phyloP scores from a whole-genome alignment of 1,139 yeast species.

The Suhomyces bribrorum region DNA sequence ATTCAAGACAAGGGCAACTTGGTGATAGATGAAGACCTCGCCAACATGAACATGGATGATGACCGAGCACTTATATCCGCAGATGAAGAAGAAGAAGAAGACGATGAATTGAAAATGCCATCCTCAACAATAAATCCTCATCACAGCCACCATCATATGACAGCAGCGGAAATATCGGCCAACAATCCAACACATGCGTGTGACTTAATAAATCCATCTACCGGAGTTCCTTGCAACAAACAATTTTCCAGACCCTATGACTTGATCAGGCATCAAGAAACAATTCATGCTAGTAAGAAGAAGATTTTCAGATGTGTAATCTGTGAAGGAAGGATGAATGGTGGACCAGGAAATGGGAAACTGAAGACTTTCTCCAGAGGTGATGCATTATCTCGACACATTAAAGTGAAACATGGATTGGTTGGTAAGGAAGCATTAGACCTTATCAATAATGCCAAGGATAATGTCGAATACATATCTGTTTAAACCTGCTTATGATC shows the following conservation, averaged over 20 bases:
- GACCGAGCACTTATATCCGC: constrained; percentile 6
- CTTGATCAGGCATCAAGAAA: constrained; percentile 51
- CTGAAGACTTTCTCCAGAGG: constrained; percentile 54
- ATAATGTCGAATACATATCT: constrained; percentile 64
- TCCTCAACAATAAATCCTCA: neutral
- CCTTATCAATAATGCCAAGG: constrained; percentile 73
- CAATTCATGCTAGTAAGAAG: constrained; percentile 51
- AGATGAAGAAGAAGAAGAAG: constrained; percentile 11
- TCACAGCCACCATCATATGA: constrained; percentile 6
- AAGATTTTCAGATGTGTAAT: constrained; percentile 51
- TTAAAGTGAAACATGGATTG: constrained; percentile 51
- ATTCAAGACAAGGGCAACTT: constrained; percentile 5
- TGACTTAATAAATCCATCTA: constrained; percentile 58
- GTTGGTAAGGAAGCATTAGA: constrained; percentile 52
- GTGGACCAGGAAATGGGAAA: constrained; percentile 60
- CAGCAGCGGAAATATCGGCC: constrained; percentile 21
- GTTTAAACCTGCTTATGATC: constrained; percentile 16
- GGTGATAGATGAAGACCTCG: constrained; percentile 11
- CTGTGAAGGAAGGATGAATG: constrained; percentile 50
- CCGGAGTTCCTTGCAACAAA: constrained; percentile 45
- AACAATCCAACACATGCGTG: constrained; percentile 43
- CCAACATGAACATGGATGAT: constrained; percentile 13
- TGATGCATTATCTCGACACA: constrained; percentile 52
- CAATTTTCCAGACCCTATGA: constrained; percentile 52
- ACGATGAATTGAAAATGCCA: constrained; percentile 4